These are phyloP conservation scores for Pluteus cervinus DNA, from an alignment of 768 basidiomycete genomes.

Conservation along the genomic window DNA sequence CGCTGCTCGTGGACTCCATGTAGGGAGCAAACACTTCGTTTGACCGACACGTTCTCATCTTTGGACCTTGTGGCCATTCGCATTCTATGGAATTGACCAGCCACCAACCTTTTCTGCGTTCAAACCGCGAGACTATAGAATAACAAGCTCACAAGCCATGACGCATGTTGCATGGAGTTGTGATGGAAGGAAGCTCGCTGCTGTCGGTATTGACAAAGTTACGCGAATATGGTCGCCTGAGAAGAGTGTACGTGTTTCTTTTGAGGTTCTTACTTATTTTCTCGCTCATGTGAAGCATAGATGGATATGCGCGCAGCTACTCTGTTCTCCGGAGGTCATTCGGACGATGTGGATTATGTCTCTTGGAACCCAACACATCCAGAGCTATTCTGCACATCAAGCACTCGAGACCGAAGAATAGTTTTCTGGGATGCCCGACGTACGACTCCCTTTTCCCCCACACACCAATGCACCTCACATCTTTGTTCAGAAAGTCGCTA, in stretches of 20 bases:
- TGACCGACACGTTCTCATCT: conserved; percentile 13
- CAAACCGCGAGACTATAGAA: conserved; percentile 68
- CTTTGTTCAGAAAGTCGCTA: conserved; percentile 56
- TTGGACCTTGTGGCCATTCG: conserved; percentile 5
- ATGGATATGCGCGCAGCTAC: conserved; percentile 66
- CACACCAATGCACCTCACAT: too few relatives aligned
- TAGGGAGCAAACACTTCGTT: conserved; percentile 35
- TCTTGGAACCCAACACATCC: conserved; percentile 86
- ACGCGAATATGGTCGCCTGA: conserved; percentile 76
- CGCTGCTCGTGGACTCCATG: conserved; percentile 65
- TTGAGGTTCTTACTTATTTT: too few relatives aligned
- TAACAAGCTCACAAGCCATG: conserved; percentile 59
- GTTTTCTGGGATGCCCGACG: conserved; percentile 86
- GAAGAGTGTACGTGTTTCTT: conserved; percentile 52
- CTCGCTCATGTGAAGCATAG: conserved; percentile 31
- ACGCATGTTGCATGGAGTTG: conserved; percentile 82
- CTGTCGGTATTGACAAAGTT: conserved; percentile 78
- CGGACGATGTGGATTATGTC: conserved; percentile 75
- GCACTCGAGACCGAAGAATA: conserved; percentile 66
- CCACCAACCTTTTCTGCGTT: conserved; percentile 77
- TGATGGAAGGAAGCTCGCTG: conserved; percentile 75
- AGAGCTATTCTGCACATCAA: conserved; percentile 75
- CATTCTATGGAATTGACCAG: conserved; percentile 33
- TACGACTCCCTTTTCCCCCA: conserved; percentile 33
- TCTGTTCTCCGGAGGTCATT: conserved; percentile 64